A percentile compares a stretch with the other conserved stretches of the same genome.
Evolutionary conservation across 1,139 yeast species (phyloP).

Genomic region (Saccharomyces uvarum): DNA sequence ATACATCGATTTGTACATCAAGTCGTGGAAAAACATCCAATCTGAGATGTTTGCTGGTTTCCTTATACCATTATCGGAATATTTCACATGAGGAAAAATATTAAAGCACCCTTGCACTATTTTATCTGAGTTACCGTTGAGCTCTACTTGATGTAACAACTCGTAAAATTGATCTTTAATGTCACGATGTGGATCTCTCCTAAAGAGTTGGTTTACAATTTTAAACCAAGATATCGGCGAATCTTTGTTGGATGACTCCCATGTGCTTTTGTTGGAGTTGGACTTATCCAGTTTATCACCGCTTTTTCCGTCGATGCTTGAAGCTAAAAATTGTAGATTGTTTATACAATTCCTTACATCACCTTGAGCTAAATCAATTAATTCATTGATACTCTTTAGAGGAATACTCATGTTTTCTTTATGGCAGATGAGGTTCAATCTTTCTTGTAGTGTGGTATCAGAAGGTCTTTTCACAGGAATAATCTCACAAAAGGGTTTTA

Average conservation of each 20-base stretch:
- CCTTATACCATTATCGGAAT: constrained; percentile 57
- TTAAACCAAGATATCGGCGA: constrained; percentile 52
- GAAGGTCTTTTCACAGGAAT: constrained; percentile 58
- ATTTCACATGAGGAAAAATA: constrained; percentile 46
- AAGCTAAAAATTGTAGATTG: constrained; percentile 56
- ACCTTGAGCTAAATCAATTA: constrained; percentile 68
- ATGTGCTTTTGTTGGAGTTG: constrained; percentile 17
- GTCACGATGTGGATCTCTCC: constrained; percentile 39
- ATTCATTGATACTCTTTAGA: constrained; percentile 40
- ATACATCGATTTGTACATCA: constrained; percentile 38
- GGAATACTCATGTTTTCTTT: constrained; percentile 38
- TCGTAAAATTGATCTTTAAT: constrained; percentile 42
- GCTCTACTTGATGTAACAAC: constrained; percentile 42
- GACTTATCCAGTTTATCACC: constrained; percentile 13
- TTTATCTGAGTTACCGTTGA: constrained; percentile 49
- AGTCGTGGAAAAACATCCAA: constrained; percentile 70
- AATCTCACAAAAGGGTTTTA: constrained; percentile 67
- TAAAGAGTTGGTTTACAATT: constrained; percentile 48
- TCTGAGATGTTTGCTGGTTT: constrained; percentile 64
- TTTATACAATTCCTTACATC: constrained; percentile 85
- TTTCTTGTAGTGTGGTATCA: constrained; percentile 40
- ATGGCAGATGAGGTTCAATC: constrained; percentile 45
- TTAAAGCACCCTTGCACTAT: constrained; percentile 69
- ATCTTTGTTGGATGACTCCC: constrained; percentile 40
- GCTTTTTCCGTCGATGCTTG: constrained; percentile 12